phyloP scores from a whole-genome alignment of 345 rosid genomes.

The Camelina laxa region DNA sequence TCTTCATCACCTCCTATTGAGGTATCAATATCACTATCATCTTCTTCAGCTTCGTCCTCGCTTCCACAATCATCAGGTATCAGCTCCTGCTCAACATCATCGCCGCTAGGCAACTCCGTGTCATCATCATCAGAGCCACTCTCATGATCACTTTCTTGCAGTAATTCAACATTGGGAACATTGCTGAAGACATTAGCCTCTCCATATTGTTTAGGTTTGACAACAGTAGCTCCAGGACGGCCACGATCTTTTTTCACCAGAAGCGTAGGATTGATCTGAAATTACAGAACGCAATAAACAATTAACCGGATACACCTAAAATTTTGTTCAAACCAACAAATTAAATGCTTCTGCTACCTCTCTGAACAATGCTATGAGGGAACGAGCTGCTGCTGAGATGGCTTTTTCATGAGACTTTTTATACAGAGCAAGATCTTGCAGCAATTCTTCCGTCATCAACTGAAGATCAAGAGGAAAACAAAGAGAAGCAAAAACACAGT shows the following conservation, averaged over 20 bases:
- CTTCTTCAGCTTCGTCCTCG: slow-evolving; percentile 53
- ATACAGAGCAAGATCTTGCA: slow-evolving; percentile 91
- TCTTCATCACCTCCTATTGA: slow-evolving; percentile 46
- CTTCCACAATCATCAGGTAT: slow-evolving; percentile 35
- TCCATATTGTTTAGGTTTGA: slow-evolving; percentile 88
- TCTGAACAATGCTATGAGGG: slow-evolving; percentile 88
- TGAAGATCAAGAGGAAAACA: slow-evolving; percentile 41
- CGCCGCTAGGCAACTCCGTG: slow-evolving; percentile 44
- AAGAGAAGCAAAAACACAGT: slow-evolving; percentile 18
- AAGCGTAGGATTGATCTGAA: slow-evolving; percentile 85
- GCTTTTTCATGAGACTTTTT: slow-evolving; percentile 93
- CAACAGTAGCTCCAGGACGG: slow-evolving; percentile 69
- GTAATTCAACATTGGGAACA: slow-evolving; percentile 77
- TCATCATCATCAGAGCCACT: slow-evolving; percentile 50
- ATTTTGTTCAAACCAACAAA: slow-evolving; percentile 11
- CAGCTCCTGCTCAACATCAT: slow-evolving; percentile 47
- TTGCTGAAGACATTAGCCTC: slow-evolving; percentile 63
- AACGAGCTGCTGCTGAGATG: slow-evolving; percentile 81
- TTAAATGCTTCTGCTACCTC: slow-evolving; percentile 58
- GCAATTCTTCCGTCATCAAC: slow-evolving; percentile 96
- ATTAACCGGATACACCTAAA: slow-evolving; percentile 17
- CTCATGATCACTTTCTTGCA: slow-evolving; percentile 53
- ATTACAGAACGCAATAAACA: slow-evolving; percentile 12
- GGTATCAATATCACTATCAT: slow-evolving; percentile 54
- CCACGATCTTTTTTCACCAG: slow-evolving; percentile 96